Evolutionary conservation across 148 eudicot genomes (phyloP).

Genomic region (Amaranthus cruentus): DNA sequence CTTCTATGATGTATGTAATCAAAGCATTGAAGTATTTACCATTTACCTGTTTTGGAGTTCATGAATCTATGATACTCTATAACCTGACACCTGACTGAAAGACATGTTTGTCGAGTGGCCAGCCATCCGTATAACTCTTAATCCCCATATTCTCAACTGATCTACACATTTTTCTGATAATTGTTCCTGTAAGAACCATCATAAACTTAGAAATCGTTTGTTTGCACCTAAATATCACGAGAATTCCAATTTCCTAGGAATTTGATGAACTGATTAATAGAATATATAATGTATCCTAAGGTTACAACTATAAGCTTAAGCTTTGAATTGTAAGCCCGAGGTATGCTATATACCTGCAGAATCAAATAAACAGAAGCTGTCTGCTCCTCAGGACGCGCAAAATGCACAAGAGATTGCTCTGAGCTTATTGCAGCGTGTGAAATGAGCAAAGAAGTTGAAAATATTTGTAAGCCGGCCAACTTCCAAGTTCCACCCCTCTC

Average conservation of each 20-base stretch:
- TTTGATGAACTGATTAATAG: too few species aligned
- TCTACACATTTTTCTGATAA: neutral
- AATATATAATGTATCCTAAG: too few species aligned
- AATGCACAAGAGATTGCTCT: too few species aligned
- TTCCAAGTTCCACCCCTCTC: neutral
- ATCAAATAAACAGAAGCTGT: constrained; percentile 5
- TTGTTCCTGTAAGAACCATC: constrained; percentile 10
- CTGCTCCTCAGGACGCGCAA: neutral
- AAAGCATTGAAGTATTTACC: constrained; percentile 3
- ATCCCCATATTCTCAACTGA: neutral
- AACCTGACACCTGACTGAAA: neutral
- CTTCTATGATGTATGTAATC: neutral
- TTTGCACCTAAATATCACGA: too few species aligned
- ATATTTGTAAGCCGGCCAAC: neutral
- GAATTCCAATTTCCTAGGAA: too few species aligned
- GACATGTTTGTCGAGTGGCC: neutral
- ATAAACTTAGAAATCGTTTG: neutral
- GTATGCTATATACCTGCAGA: constrained; percentile 7
- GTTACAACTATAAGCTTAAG: too few species aligned
- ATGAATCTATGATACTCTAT: constrained; percentile 6
- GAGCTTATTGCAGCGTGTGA: neutral
- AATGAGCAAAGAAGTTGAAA: neutral
- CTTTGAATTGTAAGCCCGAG: too few species aligned
- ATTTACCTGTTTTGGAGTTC: neutral
- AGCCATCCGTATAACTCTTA: neutral